Evolutionary conservation across 192 early-diverging fungal species (phyloP).

Genomic region (Dimargaris cristalligena): DNA sequence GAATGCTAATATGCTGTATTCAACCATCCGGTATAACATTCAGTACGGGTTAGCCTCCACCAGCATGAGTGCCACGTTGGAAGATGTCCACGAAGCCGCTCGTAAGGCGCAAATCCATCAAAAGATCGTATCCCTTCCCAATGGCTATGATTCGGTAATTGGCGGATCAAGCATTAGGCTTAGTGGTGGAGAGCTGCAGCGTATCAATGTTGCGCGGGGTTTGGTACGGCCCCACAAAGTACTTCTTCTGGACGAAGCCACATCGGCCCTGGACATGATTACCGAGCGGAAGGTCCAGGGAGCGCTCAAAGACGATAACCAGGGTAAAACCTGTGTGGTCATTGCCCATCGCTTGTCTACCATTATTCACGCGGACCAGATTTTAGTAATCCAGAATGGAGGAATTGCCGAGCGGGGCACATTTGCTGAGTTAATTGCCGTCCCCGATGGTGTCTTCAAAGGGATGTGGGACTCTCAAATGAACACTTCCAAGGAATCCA

Average conservation of each 20-base stretch:
- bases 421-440: slow-evolving; percentile 53
- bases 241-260: slow-evolving; percentile 85
- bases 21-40: slow-evolving; percentile 70
- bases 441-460: not conserved
- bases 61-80: slow-evolving; percentile 28
- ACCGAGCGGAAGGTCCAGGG: slow-evolving; percentile 87
- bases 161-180: slow-evolving; percentile 75
- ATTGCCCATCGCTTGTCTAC: slow-evolving; percentile 78
- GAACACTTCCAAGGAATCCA: not conserved
- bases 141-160: slow-evolving; percentile 25
- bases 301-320: slow-evolving; percentile 49
- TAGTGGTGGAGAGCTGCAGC: slow-evolving; percentile 85
- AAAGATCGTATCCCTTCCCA: slow-evolving; percentile 26
- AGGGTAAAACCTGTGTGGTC: slow-evolving; percentile 72
- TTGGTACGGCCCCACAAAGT: slow-evolving; percentile 82
- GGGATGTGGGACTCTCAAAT: slow-evolving; percentile 1
- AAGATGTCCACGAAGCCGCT: slow-evolving; percentile 27
- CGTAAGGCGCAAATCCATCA: slow-evolving; percentile 32
- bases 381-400: slow-evolving; percentile 74
- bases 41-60: slow-evolving; percentile 34
- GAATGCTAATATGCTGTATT: slow-evolving; percentile 69
- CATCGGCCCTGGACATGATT: slow-evolving; percentile 62
- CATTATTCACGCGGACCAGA: slow-evolving; percentile 66
- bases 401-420: slow-evolving; percentile 68
- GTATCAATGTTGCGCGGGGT: slow-evolving; percentile 76